Percentiles rank a stretch among this genome's conserved stretches.
Evolutionary conservation across 805 yeast genomes (phyloP).

Genomic region (Lipomyces spencermartinsiae): DNA sequence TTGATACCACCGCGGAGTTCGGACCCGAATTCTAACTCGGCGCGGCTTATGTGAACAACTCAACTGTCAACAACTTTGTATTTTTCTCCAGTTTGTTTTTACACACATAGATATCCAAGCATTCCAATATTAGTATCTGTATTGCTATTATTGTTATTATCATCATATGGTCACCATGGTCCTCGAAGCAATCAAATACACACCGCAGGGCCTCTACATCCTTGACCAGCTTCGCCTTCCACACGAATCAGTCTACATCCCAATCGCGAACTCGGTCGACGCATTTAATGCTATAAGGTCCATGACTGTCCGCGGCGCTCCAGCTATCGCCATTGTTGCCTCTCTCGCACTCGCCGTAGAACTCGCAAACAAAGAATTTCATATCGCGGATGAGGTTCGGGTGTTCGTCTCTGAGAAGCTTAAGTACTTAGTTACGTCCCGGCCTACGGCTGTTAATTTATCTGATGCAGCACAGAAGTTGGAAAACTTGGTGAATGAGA

Average conservation of each 20-base stretch:
- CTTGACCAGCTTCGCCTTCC: conserved; percentile 87
- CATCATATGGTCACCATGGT: conserved; percentile 23
- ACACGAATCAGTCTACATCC: conserved; percentile 71
- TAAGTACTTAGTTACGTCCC: conserved; percentile 70
- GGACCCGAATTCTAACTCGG: neutral
- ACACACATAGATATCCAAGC: neutral
- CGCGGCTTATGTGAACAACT: neutral
- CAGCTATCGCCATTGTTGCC: conserved; percentile 97
- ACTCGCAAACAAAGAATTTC: conserved; percentile 40
- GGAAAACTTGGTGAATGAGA: conserved; percentile 45
- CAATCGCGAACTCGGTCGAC: conserved; percentile 67
- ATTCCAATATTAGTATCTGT: neutral
- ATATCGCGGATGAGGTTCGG: conserved; percentile 26
- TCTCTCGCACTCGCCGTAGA: conserved; percentile 84
- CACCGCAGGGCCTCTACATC: conserved; percentile 55
- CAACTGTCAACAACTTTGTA: neutral
- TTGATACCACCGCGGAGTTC: neutral
- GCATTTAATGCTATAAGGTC: conserved; percentile 82
- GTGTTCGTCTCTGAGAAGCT: conserved; percentile 55
- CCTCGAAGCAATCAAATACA: conserved; percentile 37
- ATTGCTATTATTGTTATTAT: neutral
- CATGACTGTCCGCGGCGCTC: conserved; percentile 98
- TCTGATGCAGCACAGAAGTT: conserved; percentile 72
- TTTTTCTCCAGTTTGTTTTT: neutral
- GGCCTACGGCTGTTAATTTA: conserved; percentile 96